A percentile compares a stretch with the other conserved stretches of the same genome.
phyloP scores from a whole-genome alignment of 176 grass and related monocot genomes.

The Oryza rufipogon region DNA sequence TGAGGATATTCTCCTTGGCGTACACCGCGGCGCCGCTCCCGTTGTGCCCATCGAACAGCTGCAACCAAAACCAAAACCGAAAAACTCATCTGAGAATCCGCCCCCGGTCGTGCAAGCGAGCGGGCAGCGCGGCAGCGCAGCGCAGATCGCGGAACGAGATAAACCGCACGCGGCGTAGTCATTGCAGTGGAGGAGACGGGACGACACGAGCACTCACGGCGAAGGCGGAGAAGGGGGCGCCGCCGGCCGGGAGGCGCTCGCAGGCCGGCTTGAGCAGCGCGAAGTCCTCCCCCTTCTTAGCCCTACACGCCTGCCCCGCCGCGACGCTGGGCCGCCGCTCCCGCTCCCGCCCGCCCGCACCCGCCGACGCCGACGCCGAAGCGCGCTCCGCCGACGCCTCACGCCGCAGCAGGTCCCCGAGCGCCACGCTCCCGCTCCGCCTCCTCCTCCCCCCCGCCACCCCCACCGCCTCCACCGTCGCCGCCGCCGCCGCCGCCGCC shows the following conservation, averaged over 20 bases:
- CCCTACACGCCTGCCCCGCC: conserved; percentile 48
- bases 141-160: not conserved
- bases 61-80: not conserved
- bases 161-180: not conserved
- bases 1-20: conserved; percentile 80
- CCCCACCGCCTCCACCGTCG: too few species aligned
- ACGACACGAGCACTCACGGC: conserved; percentile 39
- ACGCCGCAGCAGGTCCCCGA: conserved; percentile 56
- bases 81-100: not conserved
- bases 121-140: too few species aligned
- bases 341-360: too few species aligned
- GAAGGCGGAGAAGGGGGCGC: conserved; percentile 68
- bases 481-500: not conserved
- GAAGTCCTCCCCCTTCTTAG: conserved; percentile 90
- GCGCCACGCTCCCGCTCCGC: conserved; percentile 51
- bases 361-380: too few species aligned
- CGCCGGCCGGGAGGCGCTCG: conserved; percentile 54
- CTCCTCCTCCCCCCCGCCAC: not conserved
- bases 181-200: not conserved
- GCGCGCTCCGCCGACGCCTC: conserved; percentile 14
- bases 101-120: too few species aligned
- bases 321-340: conserved; percentile 14
- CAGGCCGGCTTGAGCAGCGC: conserved; percentile 63
- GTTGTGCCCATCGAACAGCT: conserved; percentile 99
- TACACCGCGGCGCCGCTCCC: conserved; percentile 84